Conservation (phyloP, 1,284 basidiomycete species). For the Irpex sp. region DNA sequence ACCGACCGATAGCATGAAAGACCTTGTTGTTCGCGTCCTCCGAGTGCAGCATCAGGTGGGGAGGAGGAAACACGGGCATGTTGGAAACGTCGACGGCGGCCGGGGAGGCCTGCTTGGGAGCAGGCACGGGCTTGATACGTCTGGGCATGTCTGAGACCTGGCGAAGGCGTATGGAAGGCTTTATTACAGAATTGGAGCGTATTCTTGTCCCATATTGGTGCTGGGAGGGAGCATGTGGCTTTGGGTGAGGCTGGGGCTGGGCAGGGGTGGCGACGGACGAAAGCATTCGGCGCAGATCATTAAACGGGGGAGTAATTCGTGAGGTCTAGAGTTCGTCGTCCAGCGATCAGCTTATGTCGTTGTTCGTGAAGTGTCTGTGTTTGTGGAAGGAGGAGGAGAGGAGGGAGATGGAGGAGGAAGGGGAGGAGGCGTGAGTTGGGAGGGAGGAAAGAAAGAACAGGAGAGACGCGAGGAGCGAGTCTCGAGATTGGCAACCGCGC, state of each 20-base stretch:
- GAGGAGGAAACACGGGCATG: conserved; percentile 50
- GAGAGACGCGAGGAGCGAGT: conserved; percentile 26
- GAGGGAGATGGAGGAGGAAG: conserved; percentile 18
- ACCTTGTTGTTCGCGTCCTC: conserved; percentile 70
- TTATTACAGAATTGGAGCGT: conserved; percentile 48
- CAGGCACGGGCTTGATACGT: conserved; percentile 34
- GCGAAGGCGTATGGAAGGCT: conserved; percentile 46
- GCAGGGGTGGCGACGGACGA: conserved; percentile 22
- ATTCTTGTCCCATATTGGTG: conserved; percentile 55
- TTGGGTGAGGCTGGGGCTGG: conserved; percentile 18
- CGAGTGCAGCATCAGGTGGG: conserved; percentile 60
- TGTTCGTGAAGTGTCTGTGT: conserved; percentile 5
- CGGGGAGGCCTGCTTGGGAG: conserved; percentile 15
- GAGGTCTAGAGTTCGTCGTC: conserved; percentile 29
- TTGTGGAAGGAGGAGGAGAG: conserved; percentile 14
- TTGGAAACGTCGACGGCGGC: conserved; percentile 13
- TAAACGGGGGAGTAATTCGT: conserved; percentile 23
- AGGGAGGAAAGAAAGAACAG: conserved; percentile 30
- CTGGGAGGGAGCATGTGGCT: conserved; percentile 19
- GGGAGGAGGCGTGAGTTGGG: conserved; percentile 22
- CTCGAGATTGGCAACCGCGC: conserved; percentile 28
- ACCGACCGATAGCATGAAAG: conserved; percentile 65
- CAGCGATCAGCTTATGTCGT: conserved; percentile 31
- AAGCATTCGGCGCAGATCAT: conserved; percentile 35
- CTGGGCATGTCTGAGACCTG: conserved; percentile 37